Percentiles rank a stretch among this genome's conserved stretches.
Evolutionary conservation across 805 yeast genomes (phyloP).

Genomic region (Wickerhamiella bombiphila): DNA sequence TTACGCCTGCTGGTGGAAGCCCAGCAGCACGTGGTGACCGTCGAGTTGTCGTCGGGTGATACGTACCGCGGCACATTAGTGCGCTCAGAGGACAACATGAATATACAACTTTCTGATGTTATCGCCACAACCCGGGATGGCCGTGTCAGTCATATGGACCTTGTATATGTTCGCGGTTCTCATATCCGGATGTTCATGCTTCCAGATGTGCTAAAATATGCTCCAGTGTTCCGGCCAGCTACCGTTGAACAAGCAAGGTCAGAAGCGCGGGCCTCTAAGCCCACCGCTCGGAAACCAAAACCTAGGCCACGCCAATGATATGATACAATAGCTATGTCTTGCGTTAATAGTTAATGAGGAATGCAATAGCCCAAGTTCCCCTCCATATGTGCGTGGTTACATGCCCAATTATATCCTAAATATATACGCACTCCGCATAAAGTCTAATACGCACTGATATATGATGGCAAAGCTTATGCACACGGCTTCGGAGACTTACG

Average conservation of each 20-base stretch:
- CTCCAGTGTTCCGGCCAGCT: conserved; percentile 62
- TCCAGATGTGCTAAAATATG: conserved; percentile 75
- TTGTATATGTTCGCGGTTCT: conserved; percentile 84
- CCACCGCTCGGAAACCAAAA: no score
- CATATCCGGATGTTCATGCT: conserved; percentile 70
- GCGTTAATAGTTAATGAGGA: no score
- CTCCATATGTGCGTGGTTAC: no score
- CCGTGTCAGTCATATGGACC: conserved; percentile 56
- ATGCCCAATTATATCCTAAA: no score
- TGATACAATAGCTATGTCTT: no score
- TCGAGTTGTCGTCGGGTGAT: conserved; percentile 76
- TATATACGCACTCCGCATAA: no score
- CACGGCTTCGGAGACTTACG: not conserved
- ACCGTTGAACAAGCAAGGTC: not conserved
- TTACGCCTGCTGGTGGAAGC: conserved; percentile 78
- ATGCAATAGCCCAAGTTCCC: no score
- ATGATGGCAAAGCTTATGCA: no score
- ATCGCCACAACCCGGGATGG: conserved; percentile 69
- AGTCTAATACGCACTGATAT: no score
- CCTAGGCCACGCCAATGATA: no score
- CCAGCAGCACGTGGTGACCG: conserved; percentile 68
- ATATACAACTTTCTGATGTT: conserved; percentile 70
- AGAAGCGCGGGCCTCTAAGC: not conserved
- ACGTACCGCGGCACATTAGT: conserved; percentile 74
- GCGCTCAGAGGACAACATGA: conserved; percentile 87